These are phyloP conservation scores for Hymenoscyphus salicellus DNA, from an alignment of 2,329 filamentous ascomycete genomes.

Conservation along the genomic window DNA sequence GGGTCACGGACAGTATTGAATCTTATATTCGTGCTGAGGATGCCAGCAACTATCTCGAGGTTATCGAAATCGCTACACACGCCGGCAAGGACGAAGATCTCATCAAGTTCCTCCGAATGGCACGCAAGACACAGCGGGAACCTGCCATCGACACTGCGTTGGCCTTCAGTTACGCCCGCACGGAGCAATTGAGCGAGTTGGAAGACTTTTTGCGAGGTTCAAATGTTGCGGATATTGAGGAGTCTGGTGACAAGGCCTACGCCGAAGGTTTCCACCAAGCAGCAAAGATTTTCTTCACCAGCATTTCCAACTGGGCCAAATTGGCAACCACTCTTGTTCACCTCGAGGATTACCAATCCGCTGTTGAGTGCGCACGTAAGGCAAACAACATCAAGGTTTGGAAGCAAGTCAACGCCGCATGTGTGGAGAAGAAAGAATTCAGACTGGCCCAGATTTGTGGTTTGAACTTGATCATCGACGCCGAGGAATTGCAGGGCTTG, in stretches of 20 bases:
- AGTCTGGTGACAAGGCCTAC: slow-evolving; percentile 97
- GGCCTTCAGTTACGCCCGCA: slow-evolving; percentile 88
- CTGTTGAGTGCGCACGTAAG: slow-evolving; percentile 95
- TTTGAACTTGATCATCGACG: slow-evolving; percentile 95
- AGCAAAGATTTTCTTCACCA: slow-evolving; percentile 97
- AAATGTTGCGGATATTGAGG: slow-evolving; percentile 93
- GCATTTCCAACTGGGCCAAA: slow-evolving; percentile 99
- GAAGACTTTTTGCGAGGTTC: slow-evolving; percentile 93
- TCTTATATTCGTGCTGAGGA: slow-evolving; percentile 96
- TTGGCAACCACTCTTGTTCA: slow-evolving; percentile 97
- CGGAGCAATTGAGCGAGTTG: slow-evolving; percentile 86
- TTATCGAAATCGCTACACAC: slow-evolving; percentile 92
- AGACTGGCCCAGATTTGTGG: slow-evolving; percentile 97
- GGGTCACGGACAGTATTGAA: slow-evolving; percentile 87
- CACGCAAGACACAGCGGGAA: slow-evolving; percentile 92
- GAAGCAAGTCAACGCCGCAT: slow-evolving; percentile 97
- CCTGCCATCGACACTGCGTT: slow-evolving; percentile 89
- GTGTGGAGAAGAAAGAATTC: slow-evolving; percentile 97
- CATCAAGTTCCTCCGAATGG: slow-evolving; percentile 95
- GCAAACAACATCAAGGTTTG: slow-evolving; percentile 99
- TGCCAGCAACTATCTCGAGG: slow-evolving; percentile 88
- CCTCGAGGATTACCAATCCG: slow-evolving; percentile 92
- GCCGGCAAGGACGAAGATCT: slow-evolving; percentile 98
- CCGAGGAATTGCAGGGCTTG: slow-evolving; percentile 87
- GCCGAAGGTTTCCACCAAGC: slow-evolving; percentile 91